Evolutionary conservation across 2,329 filamentous ascomycete species (phyloP).

Genomic region (Geosmithia flava): DNA sequence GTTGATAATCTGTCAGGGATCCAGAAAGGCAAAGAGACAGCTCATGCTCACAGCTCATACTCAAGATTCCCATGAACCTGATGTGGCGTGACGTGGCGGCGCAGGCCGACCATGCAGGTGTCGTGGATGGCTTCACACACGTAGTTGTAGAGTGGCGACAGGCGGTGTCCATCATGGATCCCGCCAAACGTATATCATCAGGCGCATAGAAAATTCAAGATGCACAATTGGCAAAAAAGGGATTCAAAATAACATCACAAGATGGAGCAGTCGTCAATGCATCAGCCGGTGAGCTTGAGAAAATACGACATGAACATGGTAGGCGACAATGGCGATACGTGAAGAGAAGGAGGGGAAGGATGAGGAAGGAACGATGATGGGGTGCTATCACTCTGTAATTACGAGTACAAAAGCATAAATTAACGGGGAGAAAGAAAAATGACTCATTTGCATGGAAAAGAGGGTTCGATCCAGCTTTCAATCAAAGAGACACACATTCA

Average conservation of each 20-base stretch:
- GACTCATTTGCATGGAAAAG: background rate
- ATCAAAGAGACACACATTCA: background rate
- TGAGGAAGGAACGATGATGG: constrained; percentile 4
- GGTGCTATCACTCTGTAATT: background rate
- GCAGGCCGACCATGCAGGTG: background rate
- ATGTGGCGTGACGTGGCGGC: background rate
- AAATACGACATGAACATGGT: constrained; percentile 1
- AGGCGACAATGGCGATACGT: constrained; percentile 11
- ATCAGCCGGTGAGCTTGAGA: background rate
- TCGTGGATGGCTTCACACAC: background rate
- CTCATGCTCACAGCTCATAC: no score
- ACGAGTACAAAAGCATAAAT: background rate
- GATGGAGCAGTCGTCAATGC: background rate
- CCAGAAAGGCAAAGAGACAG: no score
- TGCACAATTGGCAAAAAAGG: background rate
- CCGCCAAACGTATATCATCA: no score
- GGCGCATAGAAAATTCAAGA: background rate
- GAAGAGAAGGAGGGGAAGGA: background rate
- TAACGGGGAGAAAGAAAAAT: background rate
- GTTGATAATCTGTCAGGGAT: no score
- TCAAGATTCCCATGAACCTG: background rate
- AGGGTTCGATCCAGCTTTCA: background rate
- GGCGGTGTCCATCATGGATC: background rate
- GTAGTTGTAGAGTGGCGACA: no score
- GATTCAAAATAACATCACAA: background rate